Percentiles rank a stretch among this genome's conserved stretches.
Evolutionary conservation across 106 monocot species (phyloP).

Genomic region (Dendrobium huoshanense): DNA sequence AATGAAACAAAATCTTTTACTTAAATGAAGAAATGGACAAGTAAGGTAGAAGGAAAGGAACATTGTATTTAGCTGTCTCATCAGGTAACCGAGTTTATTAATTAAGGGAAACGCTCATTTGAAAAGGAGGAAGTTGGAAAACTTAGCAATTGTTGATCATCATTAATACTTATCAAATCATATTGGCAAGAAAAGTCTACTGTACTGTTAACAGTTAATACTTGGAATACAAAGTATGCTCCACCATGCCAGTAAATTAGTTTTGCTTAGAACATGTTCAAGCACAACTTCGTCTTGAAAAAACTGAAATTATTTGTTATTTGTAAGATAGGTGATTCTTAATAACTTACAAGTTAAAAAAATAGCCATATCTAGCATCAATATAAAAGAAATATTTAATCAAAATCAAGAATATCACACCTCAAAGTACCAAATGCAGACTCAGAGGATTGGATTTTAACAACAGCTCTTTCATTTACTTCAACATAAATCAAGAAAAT

Average conservation of each 20-base stretch:
- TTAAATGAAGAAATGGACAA: not conserved
- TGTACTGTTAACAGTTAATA: too few relatives aligned
- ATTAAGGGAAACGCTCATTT: not conserved
- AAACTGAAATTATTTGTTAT: not conserved
- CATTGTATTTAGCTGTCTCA: not conserved
- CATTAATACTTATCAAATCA: too few relatives aligned
- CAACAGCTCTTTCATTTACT: not conserved
- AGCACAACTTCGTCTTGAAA: not conserved
- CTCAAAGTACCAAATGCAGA: slow-evolving; percentile 3
- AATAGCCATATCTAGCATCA: not conserved
- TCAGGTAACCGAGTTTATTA: not conserved
- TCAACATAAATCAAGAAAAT: not conserved
- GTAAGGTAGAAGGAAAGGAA: not conserved
- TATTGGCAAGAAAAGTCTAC: too few relatives aligned
- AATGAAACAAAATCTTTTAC: not conserved
- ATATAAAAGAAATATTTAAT: not conserved
- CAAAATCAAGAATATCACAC: not conserved
- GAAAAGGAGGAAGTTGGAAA: not conserved
- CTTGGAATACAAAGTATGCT: not conserved
- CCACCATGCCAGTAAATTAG: not conserved
- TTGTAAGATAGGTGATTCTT: not conserved
- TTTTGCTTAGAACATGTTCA: not conserved
- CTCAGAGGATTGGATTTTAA: not conserved
- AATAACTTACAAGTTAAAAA: not conserved
- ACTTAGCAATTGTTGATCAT: not conserved